Conservation (phyloP, 192 early-diverging fungal genomes). For the Coemansia asiatica region DNA sequence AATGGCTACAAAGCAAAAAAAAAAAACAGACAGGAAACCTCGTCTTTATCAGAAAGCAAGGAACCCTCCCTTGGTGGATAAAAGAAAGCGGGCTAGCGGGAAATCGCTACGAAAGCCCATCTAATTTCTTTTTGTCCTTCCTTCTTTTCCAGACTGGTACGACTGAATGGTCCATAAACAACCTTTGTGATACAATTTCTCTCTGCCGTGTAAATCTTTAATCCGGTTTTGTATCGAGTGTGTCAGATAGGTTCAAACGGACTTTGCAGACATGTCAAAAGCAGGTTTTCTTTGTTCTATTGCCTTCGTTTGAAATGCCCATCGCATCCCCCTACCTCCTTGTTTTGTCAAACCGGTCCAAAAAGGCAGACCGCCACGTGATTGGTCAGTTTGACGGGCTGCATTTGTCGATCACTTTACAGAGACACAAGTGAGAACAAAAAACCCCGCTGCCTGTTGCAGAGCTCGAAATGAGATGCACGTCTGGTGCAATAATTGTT, state of each 20-base stretch:
- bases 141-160: no score
- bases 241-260: neutral
- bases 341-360: conserved; percentile 2
- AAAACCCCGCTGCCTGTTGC: conserved; percentile 8
- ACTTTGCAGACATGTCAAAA: neutral
- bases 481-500: neutral
- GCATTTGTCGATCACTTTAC: conserved; percentile 8
- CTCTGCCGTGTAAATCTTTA: conserved; percentile 2
- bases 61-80: neutral
- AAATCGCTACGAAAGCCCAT: conserved; percentile 1
- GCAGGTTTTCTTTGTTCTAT: conserved; percentile 5
- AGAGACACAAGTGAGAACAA: conserved; percentile 6
- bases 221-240: neutral
- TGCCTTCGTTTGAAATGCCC: neutral
- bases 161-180: neutral
- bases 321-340: neutral
- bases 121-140: neutral
- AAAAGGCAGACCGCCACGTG: conserved; percentile 23
- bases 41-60: neutral
- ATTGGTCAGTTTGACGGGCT: conserved; percentile 15
- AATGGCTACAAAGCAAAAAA: conserved; percentile 1
- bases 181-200: neutral
- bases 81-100: neutral
- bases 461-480: neutral
- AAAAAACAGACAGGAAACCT: neutral